These are phyloP conservation scores for Fusarium sp. DNA, from an alignment of 2,329 filamentous ascomycete species.

Conservation along the genomic window DNA sequence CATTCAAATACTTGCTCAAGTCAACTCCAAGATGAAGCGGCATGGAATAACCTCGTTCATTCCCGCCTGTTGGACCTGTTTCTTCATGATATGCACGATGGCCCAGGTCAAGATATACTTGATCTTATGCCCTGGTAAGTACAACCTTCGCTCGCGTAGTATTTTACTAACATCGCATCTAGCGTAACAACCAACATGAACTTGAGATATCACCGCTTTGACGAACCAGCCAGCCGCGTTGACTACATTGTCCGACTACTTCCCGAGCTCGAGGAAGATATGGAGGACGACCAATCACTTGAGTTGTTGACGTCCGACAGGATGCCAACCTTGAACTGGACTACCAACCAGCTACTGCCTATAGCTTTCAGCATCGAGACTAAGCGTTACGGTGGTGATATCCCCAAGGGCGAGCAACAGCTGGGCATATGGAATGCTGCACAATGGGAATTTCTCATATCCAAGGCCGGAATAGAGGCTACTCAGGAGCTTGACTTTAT, in stretches of 20 bases:
- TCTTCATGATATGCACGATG: neutral
- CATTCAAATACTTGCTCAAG: neutral
- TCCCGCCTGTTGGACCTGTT: neutral
- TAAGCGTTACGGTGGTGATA: slow-evolving; percentile 21
- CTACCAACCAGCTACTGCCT: neutral
- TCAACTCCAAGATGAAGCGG: neutral
- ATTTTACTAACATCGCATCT: neutral
- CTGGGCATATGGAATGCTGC: slow-evolving; percentile 14
- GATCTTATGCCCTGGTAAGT: neutral
- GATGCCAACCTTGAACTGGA: slow-evolving; percentile 19
- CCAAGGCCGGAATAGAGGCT: neutral
- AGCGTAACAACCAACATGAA: neutral
- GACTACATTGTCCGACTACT: neutral
- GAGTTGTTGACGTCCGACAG: too few species aligned
- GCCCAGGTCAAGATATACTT: neutral
- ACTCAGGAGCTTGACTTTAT: neutral
- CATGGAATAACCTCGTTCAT: neutral
- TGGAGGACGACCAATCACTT: neutral
- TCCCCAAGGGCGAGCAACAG: slow-evolving; percentile 9
- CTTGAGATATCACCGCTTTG: neutral
- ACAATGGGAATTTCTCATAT: slow-evolving; percentile 13
- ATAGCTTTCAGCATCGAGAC: slow-evolving; percentile 23
- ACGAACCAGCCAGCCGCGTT: neutral
- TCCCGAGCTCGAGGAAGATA: neutral
- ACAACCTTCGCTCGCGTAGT: rapidly evolving